Conservation (phyloP, 2,329 filamentous ascomycete genomes). For the Trichophyton simii region DNA sequence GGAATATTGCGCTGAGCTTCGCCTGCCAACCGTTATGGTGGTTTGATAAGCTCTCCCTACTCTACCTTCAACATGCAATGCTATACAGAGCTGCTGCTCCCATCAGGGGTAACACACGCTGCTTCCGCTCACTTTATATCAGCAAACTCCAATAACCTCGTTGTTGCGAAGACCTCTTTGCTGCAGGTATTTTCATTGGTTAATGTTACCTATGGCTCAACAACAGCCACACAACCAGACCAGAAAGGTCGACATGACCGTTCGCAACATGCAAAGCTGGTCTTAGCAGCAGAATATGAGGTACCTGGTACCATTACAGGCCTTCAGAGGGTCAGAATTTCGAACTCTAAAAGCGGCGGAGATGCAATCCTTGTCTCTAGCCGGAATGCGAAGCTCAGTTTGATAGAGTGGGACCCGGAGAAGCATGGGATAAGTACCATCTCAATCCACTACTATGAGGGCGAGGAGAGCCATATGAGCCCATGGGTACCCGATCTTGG, state of each 20-base stretch:
- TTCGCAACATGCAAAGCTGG: constrained; percentile 59
- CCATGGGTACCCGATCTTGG: constrained; percentile 69
- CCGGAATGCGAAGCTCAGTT: constrained; percentile 81
- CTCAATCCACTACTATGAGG: constrained; percentile 96
- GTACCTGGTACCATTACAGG: constrained; percentile 76
- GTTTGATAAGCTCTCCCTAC: neutral
- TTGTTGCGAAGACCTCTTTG: constrained; percentile 83
- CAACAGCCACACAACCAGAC: constrained; percentile 15
- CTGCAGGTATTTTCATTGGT: constrained; percentile 80
- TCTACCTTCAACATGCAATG: constrained; percentile 60
- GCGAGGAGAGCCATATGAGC: constrained; percentile 70
- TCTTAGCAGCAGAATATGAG: constrained; percentile 71
- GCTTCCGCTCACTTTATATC: constrained; percentile 66
- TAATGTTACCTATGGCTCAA: constrained; percentile 38
- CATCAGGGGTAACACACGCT: constrained; percentile 85
- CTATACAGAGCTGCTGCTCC: constrained; percentile 90
- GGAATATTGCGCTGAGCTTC: neutral
- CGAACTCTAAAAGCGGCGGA: constrained; percentile 62
- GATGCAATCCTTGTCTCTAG: constrained; percentile 74
- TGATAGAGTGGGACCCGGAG: constrained; percentile 86
- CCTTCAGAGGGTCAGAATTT: constrained; percentile 62
- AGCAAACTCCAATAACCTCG: constrained; percentile 64
- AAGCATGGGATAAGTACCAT: constrained; percentile 68
- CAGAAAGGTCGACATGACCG: constrained; percentile 53
- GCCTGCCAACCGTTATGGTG: neutral